These are phyloP conservation scores for Triticum timopheevii DNA, from an alignment of 176 grass and related monocot genomes.

Conservation along the genomic window DNA sequence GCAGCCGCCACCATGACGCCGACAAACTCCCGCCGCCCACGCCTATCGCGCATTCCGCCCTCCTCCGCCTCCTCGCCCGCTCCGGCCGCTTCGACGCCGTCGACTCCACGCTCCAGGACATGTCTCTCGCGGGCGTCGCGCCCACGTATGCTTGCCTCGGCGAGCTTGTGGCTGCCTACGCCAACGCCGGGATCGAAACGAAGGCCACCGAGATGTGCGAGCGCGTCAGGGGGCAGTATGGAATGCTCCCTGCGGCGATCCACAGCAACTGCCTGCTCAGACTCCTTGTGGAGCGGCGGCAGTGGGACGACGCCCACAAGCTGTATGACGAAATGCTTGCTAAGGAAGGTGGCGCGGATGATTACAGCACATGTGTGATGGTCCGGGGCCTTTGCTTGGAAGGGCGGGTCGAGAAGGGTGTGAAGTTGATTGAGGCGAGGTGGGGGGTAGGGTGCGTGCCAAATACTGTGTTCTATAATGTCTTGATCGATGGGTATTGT, in stretches of 20 bases:
- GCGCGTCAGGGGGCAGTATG: slow-evolving; percentile 26
- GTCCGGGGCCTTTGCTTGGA: slow-evolving; percentile 65
- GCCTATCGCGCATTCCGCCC: slow-evolving; percentile 39
- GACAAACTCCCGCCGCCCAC: not conserved
- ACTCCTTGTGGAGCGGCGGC: slow-evolving; percentile 39
- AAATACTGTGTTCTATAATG: slow-evolving; percentile 60
- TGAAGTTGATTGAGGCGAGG: slow-evolving; percentile 67
- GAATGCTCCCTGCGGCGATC: slow-evolving; percentile 20
- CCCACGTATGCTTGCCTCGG: slow-evolving; percentile 36
- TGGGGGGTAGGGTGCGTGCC: slow-evolving; percentile 71
- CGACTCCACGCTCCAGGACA: slow-evolving; percentile 16
- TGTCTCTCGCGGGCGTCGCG: slow-evolving; percentile 4
- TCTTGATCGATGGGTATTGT: slow-evolving; percentile 71
- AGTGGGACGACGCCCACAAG: slow-evolving; percentile 37
- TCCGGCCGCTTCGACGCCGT: slow-evolving; percentile 30
- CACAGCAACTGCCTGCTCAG: slow-evolving; percentile 57
- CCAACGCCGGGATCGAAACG: slow-evolving; percentile 24
- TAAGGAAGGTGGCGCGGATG: slow-evolving; percentile 42
- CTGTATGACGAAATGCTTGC: slow-evolving; percentile 74
- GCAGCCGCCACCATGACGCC: not conserved
- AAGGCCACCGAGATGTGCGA: slow-evolving; percentile 37
- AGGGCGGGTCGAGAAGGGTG: slow-evolving; percentile 63
- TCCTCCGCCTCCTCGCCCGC: slow-evolving; percentile 37
- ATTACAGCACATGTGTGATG: slow-evolving; percentile 70
- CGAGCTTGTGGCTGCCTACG: slow-evolving; percentile 30